Conservation (phyloP, 768 basidiomycete species). For the Naganishia kalamii region DNA sequence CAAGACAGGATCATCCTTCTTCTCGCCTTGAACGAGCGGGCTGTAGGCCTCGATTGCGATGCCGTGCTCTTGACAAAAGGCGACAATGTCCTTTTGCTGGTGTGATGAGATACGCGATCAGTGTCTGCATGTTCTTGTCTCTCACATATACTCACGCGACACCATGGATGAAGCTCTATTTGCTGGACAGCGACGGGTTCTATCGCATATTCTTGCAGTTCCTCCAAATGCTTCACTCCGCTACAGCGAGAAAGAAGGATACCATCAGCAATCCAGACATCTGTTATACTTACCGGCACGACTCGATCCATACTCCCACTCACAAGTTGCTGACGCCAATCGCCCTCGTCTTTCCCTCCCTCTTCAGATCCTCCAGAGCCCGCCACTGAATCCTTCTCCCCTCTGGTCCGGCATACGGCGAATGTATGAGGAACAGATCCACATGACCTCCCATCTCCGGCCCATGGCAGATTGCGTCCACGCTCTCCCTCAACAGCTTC, state of each 20-base stretch:
- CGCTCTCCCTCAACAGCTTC: conserved; percentile 28
- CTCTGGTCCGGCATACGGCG: conserved; percentile 44
- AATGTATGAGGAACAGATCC: conserved; percentile 47
- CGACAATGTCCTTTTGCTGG: conserved; percentile 66
- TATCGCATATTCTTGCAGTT: conserved; percentile 31
- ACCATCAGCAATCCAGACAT: neutral
- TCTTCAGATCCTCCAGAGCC: conserved; percentile 32
- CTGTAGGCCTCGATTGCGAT: conserved; percentile 37
- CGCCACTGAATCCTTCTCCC: conserved; percentile 38
- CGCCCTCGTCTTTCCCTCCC: conserved; percentile 33
- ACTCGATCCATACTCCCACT: conserved; percentile 13
- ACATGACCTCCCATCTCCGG: conserved; percentile 29
- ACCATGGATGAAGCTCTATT: conserved; percentile 51
- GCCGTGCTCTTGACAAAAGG: conserved; percentile 59
- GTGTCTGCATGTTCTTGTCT: neutral
- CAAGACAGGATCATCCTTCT: conserved; percentile 32
- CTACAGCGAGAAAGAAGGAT: conserved; percentile 17
- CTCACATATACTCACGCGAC: conserved; percentile 48
- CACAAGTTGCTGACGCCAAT: conserved; percentile 44
- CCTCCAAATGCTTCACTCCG: conserved; percentile 35
- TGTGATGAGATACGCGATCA: neutral
- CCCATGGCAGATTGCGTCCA: conserved; percentile 30
- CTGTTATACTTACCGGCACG: neutral
- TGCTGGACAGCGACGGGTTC: conserved; percentile 35
- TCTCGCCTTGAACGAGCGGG: conserved; percentile 36